Conservation (phyloP, 805 yeast species). For the Nakazawaea populi region DNA sequence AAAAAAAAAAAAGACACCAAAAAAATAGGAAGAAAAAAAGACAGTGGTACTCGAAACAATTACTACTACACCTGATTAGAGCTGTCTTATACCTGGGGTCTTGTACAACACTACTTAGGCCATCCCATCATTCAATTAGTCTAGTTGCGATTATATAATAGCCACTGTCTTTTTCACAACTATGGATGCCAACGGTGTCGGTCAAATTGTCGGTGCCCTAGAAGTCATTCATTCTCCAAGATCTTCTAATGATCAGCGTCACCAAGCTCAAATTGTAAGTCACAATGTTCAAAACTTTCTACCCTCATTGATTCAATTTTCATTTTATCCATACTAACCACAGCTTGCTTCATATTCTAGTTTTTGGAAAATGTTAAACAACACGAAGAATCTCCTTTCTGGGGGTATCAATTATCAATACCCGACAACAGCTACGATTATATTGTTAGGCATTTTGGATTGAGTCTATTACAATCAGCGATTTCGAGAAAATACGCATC, state of each 20-base stretch:
- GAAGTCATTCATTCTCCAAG: constrained; percentile 65
- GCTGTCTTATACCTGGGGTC: neutral
- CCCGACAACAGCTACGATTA: constrained; percentile 54
- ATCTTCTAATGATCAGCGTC: constrained; percentile 51
- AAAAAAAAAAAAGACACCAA: neutral
- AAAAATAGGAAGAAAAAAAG: neutral
- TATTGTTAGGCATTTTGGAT: constrained; percentile 86
- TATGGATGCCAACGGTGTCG: constrained; percentile 65
- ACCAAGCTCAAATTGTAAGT: constrained; percentile 39
- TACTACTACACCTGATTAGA: neutral
- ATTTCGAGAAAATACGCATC: constrained; percentile 53
- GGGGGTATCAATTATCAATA: constrained; percentile 85
- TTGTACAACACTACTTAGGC: neutral
- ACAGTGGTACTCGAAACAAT: constrained; percentile 5
- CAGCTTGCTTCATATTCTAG: constrained; percentile 12
- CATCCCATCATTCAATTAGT: neutral
- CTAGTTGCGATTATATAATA: neutral
- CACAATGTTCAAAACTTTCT: no score
- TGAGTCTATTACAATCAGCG: constrained; percentile 71
- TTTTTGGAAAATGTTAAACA: constrained; percentile 73
- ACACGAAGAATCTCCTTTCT: constrained; percentile 79
- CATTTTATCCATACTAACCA: neutral
- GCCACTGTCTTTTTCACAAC: neutral
- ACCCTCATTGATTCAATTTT: neutral
- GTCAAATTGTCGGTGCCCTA: constrained; percentile 73